phyloP scores from a whole-genome alignment of 805 yeast genomes.

The Suhomyces canberraensis region DNA sequence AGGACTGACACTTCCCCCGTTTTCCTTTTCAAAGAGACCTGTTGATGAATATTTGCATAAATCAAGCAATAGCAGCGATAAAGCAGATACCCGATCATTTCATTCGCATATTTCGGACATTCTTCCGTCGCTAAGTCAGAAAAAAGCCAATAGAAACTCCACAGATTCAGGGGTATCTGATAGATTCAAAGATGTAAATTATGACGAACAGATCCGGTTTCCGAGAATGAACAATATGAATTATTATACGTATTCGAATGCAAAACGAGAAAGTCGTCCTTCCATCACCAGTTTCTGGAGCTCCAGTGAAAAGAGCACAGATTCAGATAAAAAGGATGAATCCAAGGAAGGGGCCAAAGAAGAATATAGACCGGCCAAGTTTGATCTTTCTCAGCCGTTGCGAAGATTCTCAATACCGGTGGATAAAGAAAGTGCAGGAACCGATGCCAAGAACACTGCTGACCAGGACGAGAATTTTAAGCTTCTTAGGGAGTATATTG shows the following conservation, averaged over 20 bases:
- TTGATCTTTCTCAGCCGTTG: constrained; percentile 41
- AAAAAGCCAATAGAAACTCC: constrained; percentile 1
- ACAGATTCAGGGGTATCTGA: not conserved
- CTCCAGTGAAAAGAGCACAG: constrained; percentile 1
- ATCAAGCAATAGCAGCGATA: not conserved
- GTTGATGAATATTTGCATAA: constrained; percentile 12
- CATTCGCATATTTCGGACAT: constrained; percentile 29
- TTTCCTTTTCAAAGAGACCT: constrained; percentile 32
- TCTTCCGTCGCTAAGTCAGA: constrained; percentile 12
- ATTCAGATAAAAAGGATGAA: not conserved
- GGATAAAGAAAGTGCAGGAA: not conserved
- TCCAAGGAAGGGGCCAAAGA: not conserved
- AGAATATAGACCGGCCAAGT: constrained; percentile 44
- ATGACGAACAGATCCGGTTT: constrained; percentile 54
- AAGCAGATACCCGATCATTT: constrained; percentile 1
- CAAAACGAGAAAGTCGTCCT: constrained; percentile 1
- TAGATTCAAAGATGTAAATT: constrained; percentile 27
- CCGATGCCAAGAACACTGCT: constrained; percentile 1
- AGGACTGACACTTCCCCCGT: constrained; percentile 18
- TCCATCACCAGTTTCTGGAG: constrained; percentile 3
- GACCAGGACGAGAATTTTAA: constrained; percentile 9
- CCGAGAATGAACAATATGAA: constrained; percentile 46
- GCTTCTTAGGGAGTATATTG: constrained; percentile 12
- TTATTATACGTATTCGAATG: constrained; percentile 20
- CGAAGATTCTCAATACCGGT: constrained; percentile 30